A percentile compares a stretch with the other conserved stretches of the same genome.
Conservation (phyloP, 176 grass and related monocot species). For the Phoenix roebelenii region DNA sequence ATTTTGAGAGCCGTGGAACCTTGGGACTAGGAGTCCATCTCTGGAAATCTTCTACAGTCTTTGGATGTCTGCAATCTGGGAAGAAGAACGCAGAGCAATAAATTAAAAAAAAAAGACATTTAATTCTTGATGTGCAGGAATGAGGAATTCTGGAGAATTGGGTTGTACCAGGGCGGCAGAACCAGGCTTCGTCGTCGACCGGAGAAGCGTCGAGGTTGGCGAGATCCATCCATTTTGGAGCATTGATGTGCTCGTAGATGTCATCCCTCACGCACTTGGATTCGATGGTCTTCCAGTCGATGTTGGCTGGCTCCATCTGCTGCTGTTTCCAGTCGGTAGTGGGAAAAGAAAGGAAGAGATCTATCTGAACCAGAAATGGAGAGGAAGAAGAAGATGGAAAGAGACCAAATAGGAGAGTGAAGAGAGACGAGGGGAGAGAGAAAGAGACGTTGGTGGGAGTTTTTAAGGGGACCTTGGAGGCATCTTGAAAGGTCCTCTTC, state of each 20-base stretch:
- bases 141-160: no score
- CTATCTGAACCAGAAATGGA: no score
- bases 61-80: slow-evolving; percentile 84
- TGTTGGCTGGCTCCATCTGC: slow-evolving; percentile 70
- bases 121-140: not conserved
- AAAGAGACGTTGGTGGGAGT: no score
- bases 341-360: no score
- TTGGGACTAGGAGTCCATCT: slow-evolving; percentile 54
- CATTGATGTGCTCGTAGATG: slow-evolving; percentile 75
- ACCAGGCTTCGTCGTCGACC: slow-evolving; percentile 72
- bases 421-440: no score
- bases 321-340: no score
- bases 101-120: not conserved
- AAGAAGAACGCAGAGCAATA: not conserved
- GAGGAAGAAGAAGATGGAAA: no score
- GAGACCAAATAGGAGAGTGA: no score
- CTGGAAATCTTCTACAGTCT: slow-evolving; percentile 63
- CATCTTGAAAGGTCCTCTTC: no score
- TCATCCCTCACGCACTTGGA: slow-evolving; percentile 77
- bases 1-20: slow-evolving; percentile 25
- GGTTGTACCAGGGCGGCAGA: slow-evolving; percentile 74
- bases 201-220: slow-evolving; percentile 27
- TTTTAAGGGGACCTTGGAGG: no score
- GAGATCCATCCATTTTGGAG: slow-evolving; percentile 81
- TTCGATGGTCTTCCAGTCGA: slow-evolving; percentile 82